Evolutionary conservation across 352 stramenopile genomes (phyloP), one percentile per base, ranked within the genome.

Genomic region (Phytophthora palmivora): DNA sequence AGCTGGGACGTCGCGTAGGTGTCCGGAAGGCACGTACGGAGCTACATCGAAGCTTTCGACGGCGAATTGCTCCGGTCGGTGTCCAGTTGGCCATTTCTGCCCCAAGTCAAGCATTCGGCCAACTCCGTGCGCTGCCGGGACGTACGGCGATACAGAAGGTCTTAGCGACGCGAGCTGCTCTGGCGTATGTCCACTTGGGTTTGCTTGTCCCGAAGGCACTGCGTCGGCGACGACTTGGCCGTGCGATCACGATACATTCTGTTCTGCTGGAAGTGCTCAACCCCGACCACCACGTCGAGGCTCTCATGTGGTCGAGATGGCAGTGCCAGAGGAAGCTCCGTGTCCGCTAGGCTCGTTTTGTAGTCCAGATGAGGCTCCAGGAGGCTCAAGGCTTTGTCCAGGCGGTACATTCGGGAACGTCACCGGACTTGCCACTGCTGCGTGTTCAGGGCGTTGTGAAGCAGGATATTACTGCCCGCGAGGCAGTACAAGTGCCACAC

Each of bases 51-150:
- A 51, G 5, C 55, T 93, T 0, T 37, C 53, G 12, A 64, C 74
- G 0, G 0, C 61, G 0, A 26, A 58, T 12, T 95, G 87, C 39
- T 72, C 81, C 0, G 74, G 60, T 0, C 32, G 24, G 4, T 95
- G 84, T 52, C 80, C 79, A 9, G 75, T 76, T 2, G 87, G 87
- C 0, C 72, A 82, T 51, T 95, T 82, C 38, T 95, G 87, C 24
- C 78, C 76, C 9, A 57, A 46, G 43, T 42, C 34, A 0, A 87
- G 57, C 0, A 48, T 55, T 1, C 7, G 36, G 6, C 67, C 82
- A 2, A 68, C 63, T 6, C 45, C 70, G 7, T 89, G 78, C 38
- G 75, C 85, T 10, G 63, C 67, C 10, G 88, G 89, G 2, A 79
- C 57, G 9, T 96, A 79, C 56, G 89, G 89, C 19, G 74, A 56